Base-by-base conservation (phyloP, 1,284 basidiomycete species). In the Sutorius eximius region DNA sequence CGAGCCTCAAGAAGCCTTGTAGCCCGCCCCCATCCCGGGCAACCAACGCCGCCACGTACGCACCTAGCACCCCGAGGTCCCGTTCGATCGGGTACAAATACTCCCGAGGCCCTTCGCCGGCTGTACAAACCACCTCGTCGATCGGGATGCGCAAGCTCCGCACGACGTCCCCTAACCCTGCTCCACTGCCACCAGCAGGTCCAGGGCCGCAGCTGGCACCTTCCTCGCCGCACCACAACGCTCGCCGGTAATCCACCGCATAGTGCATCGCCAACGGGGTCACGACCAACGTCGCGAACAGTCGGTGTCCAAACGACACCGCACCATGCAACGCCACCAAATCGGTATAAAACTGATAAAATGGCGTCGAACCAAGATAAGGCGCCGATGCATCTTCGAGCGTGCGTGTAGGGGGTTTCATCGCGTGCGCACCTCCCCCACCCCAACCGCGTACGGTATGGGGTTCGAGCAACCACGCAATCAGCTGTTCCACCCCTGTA, bases 301-400 rank as follows among this genome's bases (percentile, higher is more conserved):
- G 70, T 0, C 80, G 77, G 64, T 98, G 85, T 8, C 87, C 85
- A 70, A 96, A 95, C 2, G 95, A 98, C 58, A 95, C 85, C 1
- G 92, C 82, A 62, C 95, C 92, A 74, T 95, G 98, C 9, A 98
- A 75, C 0, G 83, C 87, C 48, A 97, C 77, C 61, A 98, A 88
- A 70, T 98, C 95, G 29, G 91, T 91, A 75, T 95, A 99, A 68
- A 91, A 91, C 68, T 97, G 94, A 76, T 88, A 98, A 77, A 97
- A 98, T 0, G 93, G 91, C 1, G 83, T 76, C 3, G 75, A 46
- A 0, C 87, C 86, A 8, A 94, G 81, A 72, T 91, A 89, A 10
- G 77, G 75, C 11, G 67, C 62, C 2, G 89, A 78, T 2, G 81
- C 83, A 8, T 71, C 65, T 64, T 94, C 92, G 40, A 94, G 71